These are phyloP conservation scores for Puccinia polysora DNA, from an alignment of 1,284 basidiomycete species.

Conservation along the genomic window DNA sequence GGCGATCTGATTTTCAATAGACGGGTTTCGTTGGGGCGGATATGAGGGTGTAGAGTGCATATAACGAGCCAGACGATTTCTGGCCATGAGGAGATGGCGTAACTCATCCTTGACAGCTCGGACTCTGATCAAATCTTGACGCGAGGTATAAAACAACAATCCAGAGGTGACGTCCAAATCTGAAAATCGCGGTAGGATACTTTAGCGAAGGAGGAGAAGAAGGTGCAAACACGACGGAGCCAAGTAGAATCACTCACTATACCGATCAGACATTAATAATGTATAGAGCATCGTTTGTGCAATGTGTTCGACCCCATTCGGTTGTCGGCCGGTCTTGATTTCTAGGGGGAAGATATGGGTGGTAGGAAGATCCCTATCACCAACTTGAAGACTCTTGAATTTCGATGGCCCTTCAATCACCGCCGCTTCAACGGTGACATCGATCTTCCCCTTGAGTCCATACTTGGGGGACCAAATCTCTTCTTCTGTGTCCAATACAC, in stretches of 20 bases:
- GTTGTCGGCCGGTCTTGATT: conserved; percentile 83
- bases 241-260: conserved; percentile 57
- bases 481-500: conserved; percentile 76
- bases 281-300: conserved; percentile 98
- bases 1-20: neutral
- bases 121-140: conserved; percentile 77
- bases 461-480: conserved; percentile 95
- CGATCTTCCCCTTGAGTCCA: conserved; percentile 91
- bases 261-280: conserved; percentile 81
- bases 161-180: conserved; percentile 64
- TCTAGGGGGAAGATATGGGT: conserved; percentile 66
- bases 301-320: conserved; percentile 80
- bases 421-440: conserved; percentile 74
- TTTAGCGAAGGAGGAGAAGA: neutral
- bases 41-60: conserved; percentile 54
- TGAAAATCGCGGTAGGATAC: conserved; percentile 1
- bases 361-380: neutral
- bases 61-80: conserved; percentile 81
- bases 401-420: conserved; percentile 56
- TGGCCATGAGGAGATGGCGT: conserved; percentile 69
- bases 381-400: conserved; percentile 37
- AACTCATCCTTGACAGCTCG: conserved; percentile 74
- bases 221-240: neutral
- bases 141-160: conserved; percentile 88
- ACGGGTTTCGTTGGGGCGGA: neutral